A percentile compares a stretch with the other conserved stretches of the same genome.
Conservation (phyloP, 805 yeast species). For the Starmerella potacharoeniae region DNA sequence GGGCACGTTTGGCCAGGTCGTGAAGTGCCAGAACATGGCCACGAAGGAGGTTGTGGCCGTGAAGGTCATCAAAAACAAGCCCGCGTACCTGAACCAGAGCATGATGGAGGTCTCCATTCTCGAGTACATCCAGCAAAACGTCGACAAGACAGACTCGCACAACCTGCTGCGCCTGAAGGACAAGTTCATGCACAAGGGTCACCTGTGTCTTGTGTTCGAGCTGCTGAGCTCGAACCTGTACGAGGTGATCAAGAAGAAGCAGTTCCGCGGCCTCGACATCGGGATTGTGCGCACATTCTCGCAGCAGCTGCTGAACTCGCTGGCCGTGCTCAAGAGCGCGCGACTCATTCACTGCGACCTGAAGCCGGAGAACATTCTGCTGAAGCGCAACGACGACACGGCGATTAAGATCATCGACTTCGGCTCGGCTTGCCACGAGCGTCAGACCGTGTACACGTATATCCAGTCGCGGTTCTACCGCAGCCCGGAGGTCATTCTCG, state of each 20-base stretch:
- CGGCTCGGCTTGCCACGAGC: conserved; percentile 89
- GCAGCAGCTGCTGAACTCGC: conserved; percentile 67
- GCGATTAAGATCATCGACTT: conserved; percentile 89
- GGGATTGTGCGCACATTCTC: conserved; percentile 68
- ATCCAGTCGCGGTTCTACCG: conserved; percentile 89
- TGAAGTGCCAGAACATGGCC: conserved; percentile 70
- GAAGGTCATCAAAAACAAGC: conserved; percentile 83
- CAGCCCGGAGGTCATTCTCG: conserved; percentile 87
- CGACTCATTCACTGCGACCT: conserved; percentile 91
- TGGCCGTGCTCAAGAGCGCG: conserved; percentile 67
- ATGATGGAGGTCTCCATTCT: conserved; percentile 78
- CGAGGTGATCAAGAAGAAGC: conserved; percentile 84
- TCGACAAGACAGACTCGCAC: conserved; percentile 59
- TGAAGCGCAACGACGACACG: conserved; percentile 70
- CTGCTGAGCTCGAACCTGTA: conserved; percentile 75
- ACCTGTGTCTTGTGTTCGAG: conserved; percentile 86
- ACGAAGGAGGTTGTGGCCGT: conserved; percentile 88
- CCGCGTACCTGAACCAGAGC: conserved; percentile 84
- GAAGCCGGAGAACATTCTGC: conserved; percentile 87
- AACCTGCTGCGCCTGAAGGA: conserved; percentile 72
- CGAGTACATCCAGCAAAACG: conserved; percentile 63
- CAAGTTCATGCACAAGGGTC: conserved; percentile 84
- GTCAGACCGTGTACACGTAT: conserved; percentile 80
- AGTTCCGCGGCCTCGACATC: conserved; percentile 79
- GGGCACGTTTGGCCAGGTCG: conserved; percentile 98